Percentiles rank a stretch among this genome's conserved stretches.
Evolutionary conservation across 2,329 filamentous ascomycete species (phyloP).

Genomic region (Alternaria ventricosa): DNA sequence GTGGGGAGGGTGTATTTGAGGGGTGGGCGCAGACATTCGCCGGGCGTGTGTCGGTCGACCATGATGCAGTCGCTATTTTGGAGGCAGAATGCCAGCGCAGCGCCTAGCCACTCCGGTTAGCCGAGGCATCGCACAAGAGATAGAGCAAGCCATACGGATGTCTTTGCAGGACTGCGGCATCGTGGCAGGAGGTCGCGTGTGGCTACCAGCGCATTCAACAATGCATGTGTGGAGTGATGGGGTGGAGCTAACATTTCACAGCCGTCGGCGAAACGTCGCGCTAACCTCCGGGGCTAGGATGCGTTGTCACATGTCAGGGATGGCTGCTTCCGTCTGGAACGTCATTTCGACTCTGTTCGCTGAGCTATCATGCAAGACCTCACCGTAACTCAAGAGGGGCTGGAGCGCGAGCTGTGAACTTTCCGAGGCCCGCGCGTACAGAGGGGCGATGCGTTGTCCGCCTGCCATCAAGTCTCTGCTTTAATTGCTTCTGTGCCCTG

Average conservation of each 20-base stretch:
- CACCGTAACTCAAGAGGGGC: slow-evolving; percentile 2
- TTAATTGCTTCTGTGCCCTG: slow-evolving; percentile 5
- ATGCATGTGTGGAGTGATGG: slow-evolving; percentile 5
- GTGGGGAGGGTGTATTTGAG: slow-evolving; percentile 81
- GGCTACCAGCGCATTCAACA: slow-evolving; percentile 1
- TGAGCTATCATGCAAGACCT: slow-evolving; percentile 5
- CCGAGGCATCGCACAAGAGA: not conserved
- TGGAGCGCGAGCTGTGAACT: slow-evolving; percentile 3
- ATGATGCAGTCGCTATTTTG: slow-evolving; percentile 97
- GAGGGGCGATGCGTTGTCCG: slow-evolving; percentile 13
- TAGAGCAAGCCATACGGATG: slow-evolving; percentile 71
- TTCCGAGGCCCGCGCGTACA: slow-evolving; percentile 5
- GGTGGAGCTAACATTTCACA: slow-evolving; percentile 9
- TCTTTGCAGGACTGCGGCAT: slow-evolving; percentile 99
- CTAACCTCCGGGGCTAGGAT: slow-evolving; percentile 14
- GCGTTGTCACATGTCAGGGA: slow-evolving; percentile 30
- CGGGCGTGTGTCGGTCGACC: slow-evolving; percentile 82
- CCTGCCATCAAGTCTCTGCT: not conserved
- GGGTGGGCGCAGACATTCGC: slow-evolving; percentile 86
- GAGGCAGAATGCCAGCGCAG: slow-evolving; percentile 90
- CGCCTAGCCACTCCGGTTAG: slow-evolving; percentile 63
- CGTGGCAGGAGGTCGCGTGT: slow-evolving; percentile 8
- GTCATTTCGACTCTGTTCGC: slow-evolving; percentile 7
- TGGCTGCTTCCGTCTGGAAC: slow-evolving; percentile 2
- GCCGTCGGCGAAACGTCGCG: not conserved